Percentiles rank a stretch among this genome's conserved stretches.
Evolutionary conservation across 2,329 filamentous ascomycete genomes (phyloP).

Genomic region (Nemania sp.): DNA sequence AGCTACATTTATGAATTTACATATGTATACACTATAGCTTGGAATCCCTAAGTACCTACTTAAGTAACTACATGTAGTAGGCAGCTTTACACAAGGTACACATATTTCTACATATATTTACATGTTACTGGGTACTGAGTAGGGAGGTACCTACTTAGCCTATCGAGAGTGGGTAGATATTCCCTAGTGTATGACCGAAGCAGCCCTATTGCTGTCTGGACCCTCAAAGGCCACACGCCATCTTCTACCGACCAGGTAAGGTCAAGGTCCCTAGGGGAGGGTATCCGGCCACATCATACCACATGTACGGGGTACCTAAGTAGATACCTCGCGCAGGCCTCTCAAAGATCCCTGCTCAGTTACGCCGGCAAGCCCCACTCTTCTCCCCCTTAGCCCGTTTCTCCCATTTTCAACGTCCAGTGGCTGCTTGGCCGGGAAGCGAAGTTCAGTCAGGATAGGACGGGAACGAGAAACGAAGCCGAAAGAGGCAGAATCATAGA

Average conservation of each 20-base stretch:
- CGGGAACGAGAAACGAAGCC: constrained; percentile 26
- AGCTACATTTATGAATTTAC: too few species aligned
- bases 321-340: background rate
- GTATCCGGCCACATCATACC: background rate
- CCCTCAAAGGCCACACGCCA: constrained; percentile 1
- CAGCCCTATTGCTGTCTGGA: constrained; percentile 25
- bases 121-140: too few species aligned
- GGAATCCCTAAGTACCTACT: too few species aligned
- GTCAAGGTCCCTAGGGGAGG: background rate
- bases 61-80: too few species aligned
- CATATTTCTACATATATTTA: too few species aligned
- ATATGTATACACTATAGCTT: too few species aligned
- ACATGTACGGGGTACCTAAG: background rate
- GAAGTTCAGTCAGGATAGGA: constrained; percentile 13
- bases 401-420: constrained; percentile 18
- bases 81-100: too few species aligned
- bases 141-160: constrained; percentile 11
- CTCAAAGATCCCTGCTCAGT: constrained; percentile 10
- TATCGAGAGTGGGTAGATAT: background rate
- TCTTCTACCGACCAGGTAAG: background rate
- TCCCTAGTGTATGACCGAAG: constrained; percentile 9
- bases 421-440: constrained; percentile 28
- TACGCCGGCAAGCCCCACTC: constrained; percentile 19
- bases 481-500: constrained; percentile 22
- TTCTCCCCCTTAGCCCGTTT: constrained; percentile 18